Conservation (phyloP, 331 rosid genomes). For the Prunus yedoensis region DNA sequence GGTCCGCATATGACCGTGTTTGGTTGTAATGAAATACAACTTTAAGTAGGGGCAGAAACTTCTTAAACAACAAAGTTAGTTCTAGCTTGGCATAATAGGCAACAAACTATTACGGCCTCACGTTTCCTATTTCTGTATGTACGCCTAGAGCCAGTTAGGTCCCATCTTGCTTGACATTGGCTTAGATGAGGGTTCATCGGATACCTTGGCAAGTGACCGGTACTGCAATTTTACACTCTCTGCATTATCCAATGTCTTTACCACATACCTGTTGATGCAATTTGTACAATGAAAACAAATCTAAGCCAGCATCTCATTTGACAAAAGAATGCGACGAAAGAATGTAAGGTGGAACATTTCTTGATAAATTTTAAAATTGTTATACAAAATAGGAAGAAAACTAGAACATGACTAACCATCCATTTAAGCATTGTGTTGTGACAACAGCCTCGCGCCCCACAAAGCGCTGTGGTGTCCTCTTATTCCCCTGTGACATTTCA, state of each 20-base stretch:
- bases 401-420: slow-evolving; percentile 69
- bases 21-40: slow-evolving; percentile 18
- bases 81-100: slow-evolving; percentile 7
- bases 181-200: slow-evolving; percentile 57
- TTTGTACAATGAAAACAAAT: slow-evolving; percentile 14
- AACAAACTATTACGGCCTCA: not conserved
- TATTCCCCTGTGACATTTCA: slow-evolving; percentile 75
- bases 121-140: not conserved
- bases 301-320: not conserved
- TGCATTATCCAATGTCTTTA: slow-evolving; percentile 96
- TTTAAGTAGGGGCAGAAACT: not conserved
- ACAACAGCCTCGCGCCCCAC: slow-evolving; percentile 98
- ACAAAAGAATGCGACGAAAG: not conserved
- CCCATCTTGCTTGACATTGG: slow-evolving; percentile 59
- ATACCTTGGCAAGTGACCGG: slow-evolving; percentile 87
- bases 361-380: not conserved
- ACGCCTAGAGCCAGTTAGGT: slow-evolving; percentile 71
- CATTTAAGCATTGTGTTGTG: slow-evolving; percentile 97
- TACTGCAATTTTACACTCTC: slow-evolving; percentile 98
- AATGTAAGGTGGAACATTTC: not conserved
- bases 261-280: slow-evolving; percentile 75
- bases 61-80: slow-evolving; percentile 8
- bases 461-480: slow-evolving; percentile 95
- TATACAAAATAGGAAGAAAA: slow-evolving; percentile 7
- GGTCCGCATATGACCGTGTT: slow-evolving; percentile 8